Conservation (phyloP, 257 asterid genomes). For the Solanum virginianum region DNA sequence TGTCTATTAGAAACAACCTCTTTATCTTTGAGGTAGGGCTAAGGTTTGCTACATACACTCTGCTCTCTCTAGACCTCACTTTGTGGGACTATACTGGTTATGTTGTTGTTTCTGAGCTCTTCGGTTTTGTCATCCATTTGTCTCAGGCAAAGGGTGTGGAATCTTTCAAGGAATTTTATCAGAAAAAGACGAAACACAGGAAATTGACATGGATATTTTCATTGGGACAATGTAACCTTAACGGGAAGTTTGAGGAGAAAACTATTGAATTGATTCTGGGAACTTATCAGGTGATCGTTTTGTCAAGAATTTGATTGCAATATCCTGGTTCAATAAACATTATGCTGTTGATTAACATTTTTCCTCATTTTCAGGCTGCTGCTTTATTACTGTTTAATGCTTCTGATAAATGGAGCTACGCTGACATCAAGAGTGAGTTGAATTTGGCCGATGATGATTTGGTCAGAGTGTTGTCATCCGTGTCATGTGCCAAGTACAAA, state of each 20-base stretch:
- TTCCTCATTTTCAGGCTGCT: slow-evolving; percentile 24
- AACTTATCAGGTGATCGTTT: slow-evolving; percentile 32
- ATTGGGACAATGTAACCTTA: slow-evolving; percentile 34
- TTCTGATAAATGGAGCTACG: slow-evolving; percentile 37
- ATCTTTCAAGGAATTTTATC: slow-evolving; percentile 35
- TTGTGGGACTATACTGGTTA: not conserved
- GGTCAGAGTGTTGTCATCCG: slow-evolving; percentile 32
- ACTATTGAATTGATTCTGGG: slow-evolving; percentile 33
- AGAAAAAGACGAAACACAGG: slow-evolving; percentile 24
- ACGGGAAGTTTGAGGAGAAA: slow-evolving; percentile 30
- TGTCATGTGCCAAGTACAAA: slow-evolving; percentile 48
- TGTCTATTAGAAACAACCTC: not conserved
- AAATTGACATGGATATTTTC: slow-evolving; percentile 48
- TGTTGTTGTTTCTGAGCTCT: not conserved
- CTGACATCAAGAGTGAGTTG: slow-evolving; percentile 28
- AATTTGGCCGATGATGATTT: slow-evolving; percentile 43
- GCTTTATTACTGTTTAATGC: slow-evolving; percentile 32
- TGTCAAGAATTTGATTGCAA: not conserved
- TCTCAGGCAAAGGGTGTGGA: slow-evolving; percentile 48
- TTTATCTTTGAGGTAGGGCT: not conserved
- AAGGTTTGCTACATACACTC: not conserved
- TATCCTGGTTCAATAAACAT: not conserved
- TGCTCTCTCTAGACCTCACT: not conserved
- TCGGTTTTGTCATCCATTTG: not conserved
- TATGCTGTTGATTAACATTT: not conserved